phyloP scores from a whole-genome alignment of 805 yeast species.

The Phaffomyces antillensis region DNA sequence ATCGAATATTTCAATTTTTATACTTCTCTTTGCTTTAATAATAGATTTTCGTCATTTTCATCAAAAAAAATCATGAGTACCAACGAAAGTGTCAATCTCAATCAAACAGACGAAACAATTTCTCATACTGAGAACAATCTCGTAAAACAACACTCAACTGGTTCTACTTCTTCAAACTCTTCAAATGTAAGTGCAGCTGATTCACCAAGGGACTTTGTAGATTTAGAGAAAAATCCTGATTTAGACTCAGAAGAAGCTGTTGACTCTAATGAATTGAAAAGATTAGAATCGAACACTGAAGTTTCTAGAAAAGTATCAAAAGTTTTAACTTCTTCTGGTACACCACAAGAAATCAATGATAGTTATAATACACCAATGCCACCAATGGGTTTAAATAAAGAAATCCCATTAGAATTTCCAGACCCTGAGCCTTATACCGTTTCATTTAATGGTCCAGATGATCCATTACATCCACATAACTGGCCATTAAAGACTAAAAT shows the following conservation, averaged over 20 bases:
- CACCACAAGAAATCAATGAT: constrained; percentile 22
- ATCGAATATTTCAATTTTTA: too few relatives aligned
- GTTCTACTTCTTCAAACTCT: not conserved
- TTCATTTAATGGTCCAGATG: constrained; percentile 69
- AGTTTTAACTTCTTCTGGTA: constrained; percentile 32
- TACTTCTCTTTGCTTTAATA: too few relatives aligned
- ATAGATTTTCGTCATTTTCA: too few relatives aligned
- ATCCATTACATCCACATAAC: constrained; percentile 76
- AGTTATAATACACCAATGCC: constrained; percentile 35
- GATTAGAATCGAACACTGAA: constrained; percentile 14
- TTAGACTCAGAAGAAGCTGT: not conserved
- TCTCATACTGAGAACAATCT: too few relatives aligned
- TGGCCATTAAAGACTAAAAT: constrained; percentile 52
- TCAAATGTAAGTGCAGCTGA: not conserved
- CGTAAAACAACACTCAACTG: too few relatives aligned
- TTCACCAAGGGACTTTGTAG: not conserved
- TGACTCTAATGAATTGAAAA: constrained; percentile 2
- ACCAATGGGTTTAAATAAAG: constrained; percentile 62
- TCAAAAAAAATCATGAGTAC: too few relatives aligned
- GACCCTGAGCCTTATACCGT: constrained; percentile 63
- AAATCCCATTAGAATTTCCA: constrained; percentile 37
- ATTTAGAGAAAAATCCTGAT: not conserved
- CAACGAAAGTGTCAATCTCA: too few relatives aligned
- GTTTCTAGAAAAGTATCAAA: constrained; percentile 32
- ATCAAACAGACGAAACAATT: too few relatives aligned